Evolutionary conservation across 2,329 filamentous ascomycete genomes (phyloP).

Genomic region (Nothomitra cinnamomea): DNA sequence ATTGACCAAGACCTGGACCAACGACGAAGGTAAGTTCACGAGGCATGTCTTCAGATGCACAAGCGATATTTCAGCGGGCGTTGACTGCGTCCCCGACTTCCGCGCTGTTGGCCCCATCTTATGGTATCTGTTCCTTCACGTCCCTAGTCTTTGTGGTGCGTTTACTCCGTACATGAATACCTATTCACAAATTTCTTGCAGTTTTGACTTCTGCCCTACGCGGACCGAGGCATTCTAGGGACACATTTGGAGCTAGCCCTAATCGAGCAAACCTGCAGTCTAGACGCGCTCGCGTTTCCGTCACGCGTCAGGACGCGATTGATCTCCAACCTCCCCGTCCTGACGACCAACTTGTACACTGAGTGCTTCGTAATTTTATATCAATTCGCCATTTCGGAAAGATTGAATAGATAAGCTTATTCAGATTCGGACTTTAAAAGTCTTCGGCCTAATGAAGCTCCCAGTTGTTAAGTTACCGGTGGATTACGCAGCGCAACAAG

Average conservation of each 20-base stretch:
- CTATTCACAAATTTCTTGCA: not conserved
- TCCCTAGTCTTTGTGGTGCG: too few relatives aligned
- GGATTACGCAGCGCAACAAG: slow-evolving; percentile 74
- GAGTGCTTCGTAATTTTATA: too few relatives aligned
- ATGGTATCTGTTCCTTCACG: not conserved
- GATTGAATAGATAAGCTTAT: not conserved
- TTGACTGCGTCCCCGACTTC: slow-evolving; percentile 31
- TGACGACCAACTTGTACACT: too few relatives aligned
- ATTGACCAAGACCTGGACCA: slow-evolving; percentile 74
- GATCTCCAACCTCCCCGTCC: too few relatives aligned
- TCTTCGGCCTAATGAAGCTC: slow-evolving; percentile 56
- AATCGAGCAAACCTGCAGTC: not conserved
- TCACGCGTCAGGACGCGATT: not conserved
- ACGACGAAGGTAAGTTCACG: slow-evolving; percentile 72
- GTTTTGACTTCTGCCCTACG: not conserved
- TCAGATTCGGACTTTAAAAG: not conserved
- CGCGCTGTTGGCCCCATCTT: slow-evolving; percentile 13
- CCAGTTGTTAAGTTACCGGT: slow-evolving; percentile 62
- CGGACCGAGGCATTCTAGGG: not conserved
- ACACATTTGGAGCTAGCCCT: not conserved
- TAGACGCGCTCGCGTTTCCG: not conserved
- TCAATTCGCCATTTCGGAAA: too few relatives aligned
- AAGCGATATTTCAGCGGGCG: slow-evolving; percentile 67
- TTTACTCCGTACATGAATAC: not conserved
- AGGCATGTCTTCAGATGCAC: slow-evolving; percentile 86